Base-by-base conservation (phyloP, 805 yeast genomes). In the Pichia pseudocactophila region DNA sequence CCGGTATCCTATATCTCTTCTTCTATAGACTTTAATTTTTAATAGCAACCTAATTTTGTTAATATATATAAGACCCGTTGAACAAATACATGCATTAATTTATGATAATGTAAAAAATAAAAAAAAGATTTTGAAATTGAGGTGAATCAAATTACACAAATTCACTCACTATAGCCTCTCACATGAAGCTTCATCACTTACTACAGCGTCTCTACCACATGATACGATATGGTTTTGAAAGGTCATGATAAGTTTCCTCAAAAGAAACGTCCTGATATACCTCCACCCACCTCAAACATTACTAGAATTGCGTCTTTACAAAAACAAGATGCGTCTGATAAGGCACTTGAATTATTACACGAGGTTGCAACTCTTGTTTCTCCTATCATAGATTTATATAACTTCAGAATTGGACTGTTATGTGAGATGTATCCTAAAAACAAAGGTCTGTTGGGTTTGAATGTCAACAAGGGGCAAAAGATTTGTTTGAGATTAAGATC, bases 371-470 rank as follows among this genome's bases (percentile, higher is more conserved):
- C 68, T 20, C 61, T 70, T 27, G 92, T 83, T 12, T 79, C 89
- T 2, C 96, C 95, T 3, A 62, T 90, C 40, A 84, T 90, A 79
- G 73, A 76, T 45, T 74, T 74, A 34, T 70, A 78, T 46, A 70
- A 73, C 4, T 75, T 84, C 56, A 75, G 72, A 41, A 90, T 89
- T 2, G 78, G 77, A 0, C 63, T 72, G 0, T 58, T 90, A 13
- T 74, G 82, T 48, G 97, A 90, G 59, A 84, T 90, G 74, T 82
- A 67, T 48, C 97, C 97, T 3, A 79, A 73, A 47, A 69, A 74
- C 53, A 66, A 72, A 2, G 61, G 69, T 13, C 63, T 90, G 17
- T 63, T 89, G 11, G 97, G 97, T 0, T 63, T 88, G 49, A 90
- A 90, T 59, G 87, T 87, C 7, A 86, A 86, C 56, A 62, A 62